These are phyloP conservation scores for Acarospora socialis DNA, from an alignment of 2,329 filamentous ascomycete species.

Conservation along the genomic window DNA sequence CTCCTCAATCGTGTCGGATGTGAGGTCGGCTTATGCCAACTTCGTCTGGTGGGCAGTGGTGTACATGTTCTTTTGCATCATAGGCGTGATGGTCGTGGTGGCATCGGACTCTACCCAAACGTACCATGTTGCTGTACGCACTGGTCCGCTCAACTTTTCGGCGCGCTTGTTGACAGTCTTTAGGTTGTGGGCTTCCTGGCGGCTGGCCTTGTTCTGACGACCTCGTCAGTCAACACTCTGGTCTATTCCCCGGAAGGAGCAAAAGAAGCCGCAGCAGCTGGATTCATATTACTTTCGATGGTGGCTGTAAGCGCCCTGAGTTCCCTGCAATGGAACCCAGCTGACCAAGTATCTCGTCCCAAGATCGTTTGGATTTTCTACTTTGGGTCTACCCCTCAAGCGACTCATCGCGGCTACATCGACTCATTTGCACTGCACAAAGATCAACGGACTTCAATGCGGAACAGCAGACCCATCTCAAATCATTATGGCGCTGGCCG, in stretches of 20 bases:
- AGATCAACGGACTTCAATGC: conserved; percentile 48
- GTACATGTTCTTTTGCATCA: conserved; percentile 71
- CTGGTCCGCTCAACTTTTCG: conserved; percentile 5
- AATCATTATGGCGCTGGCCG: conserved; percentile 57
- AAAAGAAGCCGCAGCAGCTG: conserved; percentile 75
- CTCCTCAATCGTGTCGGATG: conserved; percentile 59
- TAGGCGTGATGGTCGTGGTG: conserved; percentile 67
- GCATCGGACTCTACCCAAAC: conserved; percentile 72
- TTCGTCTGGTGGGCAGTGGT: conserved; percentile 87
- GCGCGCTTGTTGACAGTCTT: conserved; percentile 16
- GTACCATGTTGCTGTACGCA: conserved; percentile 68
- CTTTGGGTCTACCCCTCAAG: conserved; percentile 83
- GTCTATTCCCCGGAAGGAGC: conserved; percentile 63
- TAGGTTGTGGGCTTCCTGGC: conserved; percentile 73
- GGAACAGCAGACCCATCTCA: conserved; percentile 55
- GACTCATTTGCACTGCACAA: conserved; percentile 94
- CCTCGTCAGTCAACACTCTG: conserved; percentile 71
- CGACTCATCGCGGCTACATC: conserved; percentile 74
- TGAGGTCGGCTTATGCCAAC: conserved; percentile 52
- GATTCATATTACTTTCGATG: conserved; percentile 89
- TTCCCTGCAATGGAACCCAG: neutral
- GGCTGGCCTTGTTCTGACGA: conserved; percentile 70
- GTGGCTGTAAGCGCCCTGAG: conserved; percentile 52
- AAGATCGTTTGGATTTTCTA: conserved; percentile 98
- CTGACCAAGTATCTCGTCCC: conserved; percentile 4